Conservation (phyloP, 768 basidiomycete genomes). For the Dendrothele bispora region DNA sequence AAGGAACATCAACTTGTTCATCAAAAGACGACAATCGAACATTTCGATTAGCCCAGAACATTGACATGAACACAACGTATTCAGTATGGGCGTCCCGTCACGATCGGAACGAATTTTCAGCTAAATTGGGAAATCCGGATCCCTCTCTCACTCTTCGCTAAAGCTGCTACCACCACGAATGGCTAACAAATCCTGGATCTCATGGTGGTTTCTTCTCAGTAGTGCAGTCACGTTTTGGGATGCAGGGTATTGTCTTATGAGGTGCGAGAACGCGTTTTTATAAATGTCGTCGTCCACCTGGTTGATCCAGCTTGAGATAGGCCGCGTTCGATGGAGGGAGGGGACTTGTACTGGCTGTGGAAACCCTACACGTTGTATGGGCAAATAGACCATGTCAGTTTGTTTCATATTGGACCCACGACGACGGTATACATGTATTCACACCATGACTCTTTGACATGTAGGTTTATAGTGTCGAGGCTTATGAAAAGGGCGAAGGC, state of each 20-base stretch:
- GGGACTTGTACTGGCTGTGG: conserved; percentile 87
- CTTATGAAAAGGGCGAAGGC: conserved; percentile 60
- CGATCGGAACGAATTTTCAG: too few species aligned
- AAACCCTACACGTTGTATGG: conserved; percentile 69
- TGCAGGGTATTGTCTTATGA: conserved; percentile 44
- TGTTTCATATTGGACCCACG: conserved; percentile 6
- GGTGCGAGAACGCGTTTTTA: neutral
- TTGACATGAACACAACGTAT: too few species aligned
- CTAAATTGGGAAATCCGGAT: too few species aligned
- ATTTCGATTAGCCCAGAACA: too few species aligned
- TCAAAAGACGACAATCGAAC: too few species aligned
- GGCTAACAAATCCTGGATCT: too few species aligned
- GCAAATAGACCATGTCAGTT: conserved; percentile 39
- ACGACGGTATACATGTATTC: neutral
- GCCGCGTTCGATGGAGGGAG: conserved; percentile 52
- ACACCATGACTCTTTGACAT: conserved; percentile 2
- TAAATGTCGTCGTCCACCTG: conserved; percentile 47
- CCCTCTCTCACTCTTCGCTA: too few species aligned
- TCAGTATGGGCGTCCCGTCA: too few species aligned
- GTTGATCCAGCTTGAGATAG: conserved; percentile 18
- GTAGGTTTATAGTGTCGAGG: conserved; percentile 71
- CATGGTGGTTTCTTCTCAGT: conserved; percentile 57
- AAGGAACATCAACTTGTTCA: too few species aligned
- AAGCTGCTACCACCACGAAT: too few species aligned
- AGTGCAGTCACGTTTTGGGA: conserved; percentile 72